Conservation (phyloP, 495 filamentous ascomycete genomes). For the Zalerion maritima region DNA sequence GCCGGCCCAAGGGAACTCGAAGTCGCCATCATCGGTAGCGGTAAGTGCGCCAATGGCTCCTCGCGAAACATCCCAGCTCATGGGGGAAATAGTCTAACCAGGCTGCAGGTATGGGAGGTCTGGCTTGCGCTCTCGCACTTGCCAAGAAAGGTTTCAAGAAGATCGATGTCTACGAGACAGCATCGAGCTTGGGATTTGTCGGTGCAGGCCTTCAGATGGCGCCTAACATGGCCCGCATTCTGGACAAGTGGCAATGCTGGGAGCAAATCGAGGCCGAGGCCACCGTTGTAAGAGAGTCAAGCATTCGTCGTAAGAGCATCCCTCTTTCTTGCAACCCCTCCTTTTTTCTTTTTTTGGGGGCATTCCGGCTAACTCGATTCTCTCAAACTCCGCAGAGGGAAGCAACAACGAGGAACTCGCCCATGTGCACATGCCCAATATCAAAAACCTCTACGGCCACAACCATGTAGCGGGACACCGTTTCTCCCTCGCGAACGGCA, state of each 20-base stretch:
- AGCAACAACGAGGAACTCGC: constrained; percentile 51
- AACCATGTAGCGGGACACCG: constrained; percentile 71
- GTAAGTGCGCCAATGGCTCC: constrained; percentile 13
- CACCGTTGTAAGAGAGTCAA: constrained; percentile 29
- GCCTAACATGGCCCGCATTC: constrained; percentile 63
- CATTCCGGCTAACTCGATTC: constrained; percentile 3
- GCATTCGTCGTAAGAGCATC: constrained; percentile 20
- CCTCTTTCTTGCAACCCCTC: not conserved
- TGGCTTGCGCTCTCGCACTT: constrained; percentile 56
- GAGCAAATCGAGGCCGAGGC: constrained; percentile 50
- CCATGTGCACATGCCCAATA: constrained; percentile 52
- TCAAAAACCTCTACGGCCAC: constrained; percentile 52
- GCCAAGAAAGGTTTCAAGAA: constrained; percentile 58
- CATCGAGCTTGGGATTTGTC: constrained; percentile 62
- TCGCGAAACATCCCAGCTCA: not conserved
- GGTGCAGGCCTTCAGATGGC: constrained; percentile 74
- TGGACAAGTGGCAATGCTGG: constrained; percentile 57
- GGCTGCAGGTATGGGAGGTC: constrained; percentile 56
- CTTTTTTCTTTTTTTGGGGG: not conserved
- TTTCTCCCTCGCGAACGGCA: constrained; percentile 49
- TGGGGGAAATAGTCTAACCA: not conserved
- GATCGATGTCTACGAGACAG: constrained; percentile 59
- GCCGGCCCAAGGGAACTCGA: constrained; percentile 25
- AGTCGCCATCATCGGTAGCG: constrained; percentile 29
- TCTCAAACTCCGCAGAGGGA: constrained; percentile 36